These are phyloP conservation scores for Cryphonectria carpinicola DNA, from an alignment of 2,329 filamentous ascomycete species.

Conservation along the genomic window DNA sequence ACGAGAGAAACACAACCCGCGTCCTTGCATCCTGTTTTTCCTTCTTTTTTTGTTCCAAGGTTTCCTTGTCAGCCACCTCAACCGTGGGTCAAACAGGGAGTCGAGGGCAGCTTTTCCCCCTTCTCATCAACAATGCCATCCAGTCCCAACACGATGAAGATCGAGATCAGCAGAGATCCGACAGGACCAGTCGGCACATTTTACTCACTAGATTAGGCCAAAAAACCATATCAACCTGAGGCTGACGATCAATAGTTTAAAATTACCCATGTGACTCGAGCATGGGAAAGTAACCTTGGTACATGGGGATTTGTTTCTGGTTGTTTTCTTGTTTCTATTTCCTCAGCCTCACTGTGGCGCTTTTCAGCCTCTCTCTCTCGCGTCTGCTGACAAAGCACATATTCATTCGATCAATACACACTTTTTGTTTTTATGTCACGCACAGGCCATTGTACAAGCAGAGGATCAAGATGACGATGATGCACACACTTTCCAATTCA, in stretches of 20 bases:
- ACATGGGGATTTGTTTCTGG: conserved; percentile 7
- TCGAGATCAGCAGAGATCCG: neutral
- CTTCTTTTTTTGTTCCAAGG: neutral
- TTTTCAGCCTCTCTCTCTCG: neutral
- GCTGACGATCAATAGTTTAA: conserved; percentile 3
- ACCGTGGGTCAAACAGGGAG: neutral
- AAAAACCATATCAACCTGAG: neutral
- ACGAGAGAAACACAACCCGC: no score
- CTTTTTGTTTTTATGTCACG: neutral
- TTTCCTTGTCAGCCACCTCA: neutral
- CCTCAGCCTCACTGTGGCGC: conserved; percentile 21
- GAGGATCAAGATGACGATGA: neutral
- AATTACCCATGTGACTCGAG: conserved; percentile 16
- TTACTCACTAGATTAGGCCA: neutral
- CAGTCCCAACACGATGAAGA: neutral
- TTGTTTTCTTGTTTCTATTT: neutral
- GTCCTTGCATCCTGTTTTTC: neutral
- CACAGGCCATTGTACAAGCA: neutral
- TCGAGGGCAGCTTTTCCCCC: neutral
- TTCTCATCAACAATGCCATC: neutral
- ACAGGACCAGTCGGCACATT: neutral
- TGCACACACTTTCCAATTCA: neutral
- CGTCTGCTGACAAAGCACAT: neutral
- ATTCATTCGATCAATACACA: neutral
- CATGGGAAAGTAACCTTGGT: conserved; percentile 30